Evolutionary conservation across 768 basidiomycete species (phyloP).

Genomic region (Amanita jacksonii): DNA sequence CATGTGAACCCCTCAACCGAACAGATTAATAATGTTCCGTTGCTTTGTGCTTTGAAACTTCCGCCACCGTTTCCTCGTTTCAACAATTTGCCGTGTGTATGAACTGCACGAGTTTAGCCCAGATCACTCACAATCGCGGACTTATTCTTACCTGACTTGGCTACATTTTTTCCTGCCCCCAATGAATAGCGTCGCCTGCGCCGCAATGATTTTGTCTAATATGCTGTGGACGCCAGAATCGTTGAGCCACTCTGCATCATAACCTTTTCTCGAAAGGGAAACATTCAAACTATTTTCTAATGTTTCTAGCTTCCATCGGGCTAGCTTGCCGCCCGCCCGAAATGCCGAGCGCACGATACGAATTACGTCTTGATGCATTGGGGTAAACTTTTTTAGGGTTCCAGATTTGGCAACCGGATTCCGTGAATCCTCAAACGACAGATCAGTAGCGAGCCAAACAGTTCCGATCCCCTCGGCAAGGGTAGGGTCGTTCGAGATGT

Average conservation of each 20-base stretch:
- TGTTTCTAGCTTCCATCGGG: conserved; percentile 20
- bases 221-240: conserved; percentile 47
- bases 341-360: conserved; percentile 35
- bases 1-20: conserved; percentile 19
- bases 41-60: conserved; percentile 15
- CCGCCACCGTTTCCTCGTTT: conserved; percentile 24
- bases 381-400: conserved; percentile 34
- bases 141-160: conserved; percentile 30
- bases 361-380: conserved; percentile 37
- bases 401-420: conserved; percentile 24
- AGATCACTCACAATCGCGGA: not conserved
- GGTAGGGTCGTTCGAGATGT: conserved; percentile 21
- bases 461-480: conserved; percentile 24
- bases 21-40: conserved; percentile 35
- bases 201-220: conserved; percentile 46
- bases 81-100: conserved; percentile 44
- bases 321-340: conserved; percentile 27
- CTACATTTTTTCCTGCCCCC: conserved; percentile 39
- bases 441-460: conserved; percentile 52
- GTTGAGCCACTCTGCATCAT: conserved; percentile 24
- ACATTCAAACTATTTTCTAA: conserved; percentile 36
- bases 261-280: conserved; percentile 10
- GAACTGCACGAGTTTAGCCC: conserved; percentile 24
- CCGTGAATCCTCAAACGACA: conserved; percentile 24
- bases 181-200: conserved; percentile 38